Percentiles rank a stretch among this genome's conserved stretches.
Conservation (phyloP, 1,284 basidiomycete species). For the Xerocomus minutiporus region DNA sequence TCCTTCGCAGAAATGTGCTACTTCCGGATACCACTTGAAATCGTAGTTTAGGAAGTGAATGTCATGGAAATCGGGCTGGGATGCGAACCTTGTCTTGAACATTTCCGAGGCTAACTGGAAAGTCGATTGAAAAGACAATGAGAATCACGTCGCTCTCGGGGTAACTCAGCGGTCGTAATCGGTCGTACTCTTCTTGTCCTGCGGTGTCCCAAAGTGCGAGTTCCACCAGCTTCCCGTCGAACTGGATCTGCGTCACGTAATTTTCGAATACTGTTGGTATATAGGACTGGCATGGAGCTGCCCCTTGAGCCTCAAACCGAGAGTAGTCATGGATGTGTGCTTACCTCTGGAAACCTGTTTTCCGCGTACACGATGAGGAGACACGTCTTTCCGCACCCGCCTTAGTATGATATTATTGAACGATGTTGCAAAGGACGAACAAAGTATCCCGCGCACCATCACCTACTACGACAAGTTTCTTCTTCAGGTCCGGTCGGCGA, state of each 20-base stretch:
- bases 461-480: constrained; percentile 87
- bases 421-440: constrained; percentile 31
- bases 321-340: constrained; percentile 18
- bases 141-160: constrained; percentile 96
- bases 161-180: constrained; percentile 89
- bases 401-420: constrained; percentile 37
- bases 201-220: constrained; percentile 98
- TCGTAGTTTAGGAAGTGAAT: constrained; percentile 9
- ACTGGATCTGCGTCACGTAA: constrained; percentile 86
- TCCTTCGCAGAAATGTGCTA: constrained; percentile 94
- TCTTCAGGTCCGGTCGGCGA: constrained; percentile 73
- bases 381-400: constrained; percentile 87
- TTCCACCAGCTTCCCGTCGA: constrained; percentile 88
- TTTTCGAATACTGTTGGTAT: constrained; percentile 99
- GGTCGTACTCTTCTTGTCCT: constrained; percentile 97
- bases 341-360: constrained; percentile 95
- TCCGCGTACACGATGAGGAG: constrained; percentile 93
- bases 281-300: constrained; percentile 65
- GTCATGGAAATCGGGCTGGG: neutral
- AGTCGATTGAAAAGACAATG: constrained; percentile 96
- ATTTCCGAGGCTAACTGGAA: constrained; percentile 90
- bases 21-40: constrained; percentile 94
- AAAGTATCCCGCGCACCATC: constrained; percentile 61
- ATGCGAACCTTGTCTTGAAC: constrained; percentile 83
- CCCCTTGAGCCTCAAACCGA: constrained; percentile 10